These are phyloP conservation scores for Wallacemonas rigidus DNA, from an alignment of 208 protist genomes.

Conservation along the genomic window DNA sequence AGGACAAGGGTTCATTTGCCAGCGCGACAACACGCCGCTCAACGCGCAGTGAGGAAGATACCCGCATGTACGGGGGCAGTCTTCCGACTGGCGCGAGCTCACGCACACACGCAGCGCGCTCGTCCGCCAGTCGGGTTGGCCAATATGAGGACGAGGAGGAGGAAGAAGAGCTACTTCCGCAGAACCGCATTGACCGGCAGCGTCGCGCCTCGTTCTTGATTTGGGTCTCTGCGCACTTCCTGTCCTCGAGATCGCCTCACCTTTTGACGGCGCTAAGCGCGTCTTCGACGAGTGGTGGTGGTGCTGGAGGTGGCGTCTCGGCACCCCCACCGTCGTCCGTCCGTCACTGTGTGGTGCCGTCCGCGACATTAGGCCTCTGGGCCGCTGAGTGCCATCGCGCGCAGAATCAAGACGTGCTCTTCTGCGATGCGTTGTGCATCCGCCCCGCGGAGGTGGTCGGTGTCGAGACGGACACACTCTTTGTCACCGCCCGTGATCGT, in stretches of 20 bases:
- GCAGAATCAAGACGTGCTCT: constrained; percentile 5
- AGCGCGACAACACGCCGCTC: background rate
- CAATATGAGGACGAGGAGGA: background rate
- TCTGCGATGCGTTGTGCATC: constrained; percentile 28
- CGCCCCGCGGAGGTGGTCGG: constrained; percentile 22
- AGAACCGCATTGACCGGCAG: constrained; percentile 1
- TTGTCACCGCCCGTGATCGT: constrained; percentile 33
- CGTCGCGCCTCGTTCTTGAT: constrained; percentile 10
- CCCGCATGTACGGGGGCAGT: background rate
- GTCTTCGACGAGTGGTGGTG: background rate
- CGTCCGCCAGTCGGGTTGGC: background rate
- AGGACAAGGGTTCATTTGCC: background rate
- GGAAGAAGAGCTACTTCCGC: constrained; percentile 3
- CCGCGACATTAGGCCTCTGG: constrained; percentile 2
- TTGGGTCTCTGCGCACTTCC: constrained; percentile 14
- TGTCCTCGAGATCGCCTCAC: background rate
- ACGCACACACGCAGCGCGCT: background rate
- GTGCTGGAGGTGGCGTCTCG: background rate
- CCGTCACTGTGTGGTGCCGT: background rate
- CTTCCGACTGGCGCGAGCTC: background rate
- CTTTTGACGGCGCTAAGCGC: background rate
- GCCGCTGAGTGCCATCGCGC: background rate
- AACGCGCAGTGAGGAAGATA: background rate
- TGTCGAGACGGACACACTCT: constrained; percentile 25
- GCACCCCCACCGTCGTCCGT: background rate